These are phyloP conservation scores for Podospora fimiseda DNA, from an alignment of 495 filamentous ascomycete species.

Conservation along the genomic window DNA sequence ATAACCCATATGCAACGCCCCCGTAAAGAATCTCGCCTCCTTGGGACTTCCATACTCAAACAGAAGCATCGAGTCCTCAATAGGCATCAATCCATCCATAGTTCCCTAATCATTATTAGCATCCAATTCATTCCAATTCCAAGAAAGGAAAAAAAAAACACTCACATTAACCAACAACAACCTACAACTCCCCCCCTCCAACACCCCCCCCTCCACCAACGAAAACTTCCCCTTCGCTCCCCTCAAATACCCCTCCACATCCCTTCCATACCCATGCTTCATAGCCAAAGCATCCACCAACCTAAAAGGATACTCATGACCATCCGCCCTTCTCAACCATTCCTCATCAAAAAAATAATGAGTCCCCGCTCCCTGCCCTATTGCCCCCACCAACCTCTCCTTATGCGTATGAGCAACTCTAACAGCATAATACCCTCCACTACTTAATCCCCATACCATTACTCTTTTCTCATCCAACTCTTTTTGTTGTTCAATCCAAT, in stretches of 20 bases:
- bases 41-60: slow-evolving; percentile 68
- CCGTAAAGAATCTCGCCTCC: slow-evolving; percentile 59
- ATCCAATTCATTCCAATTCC: neutral
- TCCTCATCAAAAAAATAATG: slow-evolving; percentile 62
- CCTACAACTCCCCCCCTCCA: slow-evolving; percentile 55
- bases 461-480: slow-evolving; percentile 57
- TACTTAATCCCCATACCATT: slow-evolving; percentile 67
- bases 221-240: slow-evolving; percentile 65
- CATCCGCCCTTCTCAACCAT: slow-evolving; percentile 62
- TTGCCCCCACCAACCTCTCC: slow-evolving; percentile 48
- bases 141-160: slow-evolving; percentile 3
- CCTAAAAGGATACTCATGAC: slow-evolving; percentile 74
- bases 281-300: slow-evolving; percentile 58
- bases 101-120: slow-evolving; percentile 46
- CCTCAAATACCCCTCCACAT: slow-evolving; percentile 53
- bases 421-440: slow-evolving; percentile 72
- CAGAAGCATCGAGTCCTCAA: slow-evolving; percentile 65
- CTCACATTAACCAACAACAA: slow-evolving; percentile 64
- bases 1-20: slow-evolving; percentile 61
- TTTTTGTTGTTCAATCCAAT: slow-evolving; percentile 54
- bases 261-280: slow-evolving; percentile 64
- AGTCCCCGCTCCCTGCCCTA: slow-evolving; percentile 66
- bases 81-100: slow-evolving; percentile 66
- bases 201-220: slow-evolving; percentile 61
- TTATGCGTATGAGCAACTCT: slow-evolving; percentile 66